Percentiles rank a stretch among this genome's conserved stretches.
These are phyloP conservation scores for Fusarium domesticum DNA, from an alignment of 2,329 filamentous ascomycete genomes.

Conservation along the genomic window DNA sequence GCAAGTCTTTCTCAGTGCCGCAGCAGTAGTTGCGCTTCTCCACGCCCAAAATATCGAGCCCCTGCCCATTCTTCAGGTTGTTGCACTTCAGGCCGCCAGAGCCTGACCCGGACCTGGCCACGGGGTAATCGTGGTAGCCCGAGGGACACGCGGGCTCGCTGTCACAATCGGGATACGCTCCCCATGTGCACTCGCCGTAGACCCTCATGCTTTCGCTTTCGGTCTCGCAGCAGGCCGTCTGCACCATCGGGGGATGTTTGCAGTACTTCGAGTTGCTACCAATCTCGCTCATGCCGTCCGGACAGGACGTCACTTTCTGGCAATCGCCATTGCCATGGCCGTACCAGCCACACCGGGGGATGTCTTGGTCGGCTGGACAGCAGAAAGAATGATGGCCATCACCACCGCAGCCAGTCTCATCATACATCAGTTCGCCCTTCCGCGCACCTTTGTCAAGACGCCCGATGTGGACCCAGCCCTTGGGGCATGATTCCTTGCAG, in stretches of 20 bases:
- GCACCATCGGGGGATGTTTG: slow-evolving; percentile 1
- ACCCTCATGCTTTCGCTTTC: slow-evolving; percentile 7
- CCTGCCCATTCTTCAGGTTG: neutral
- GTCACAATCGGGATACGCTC: slow-evolving; percentile 8
- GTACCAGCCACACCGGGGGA: slow-evolving; percentile 9
- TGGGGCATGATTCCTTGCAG: slow-evolving; percentile 10
- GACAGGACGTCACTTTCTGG: neutral
- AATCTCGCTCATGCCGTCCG: slow-evolving; percentile 6
- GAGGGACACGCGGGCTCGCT: slow-evolving; percentile 1
- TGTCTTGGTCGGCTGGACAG: slow-evolving; percentile 4
- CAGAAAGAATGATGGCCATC: slow-evolving; percentile 7
- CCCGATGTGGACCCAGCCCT: slow-evolving; percentile 6
- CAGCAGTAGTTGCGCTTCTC: slow-evolving; percentile 8
- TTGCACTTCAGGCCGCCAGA: slow-evolving; percentile 3
- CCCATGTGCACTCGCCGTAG: slow-evolving; percentile 8
- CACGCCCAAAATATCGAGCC: neutral
- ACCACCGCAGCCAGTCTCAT: slow-evolving; percentile 8
- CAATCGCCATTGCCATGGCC: slow-evolving; percentile 5
- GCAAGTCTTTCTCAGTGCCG: slow-evolving; percentile 2
- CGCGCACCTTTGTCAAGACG: slow-evolving; percentile 1
- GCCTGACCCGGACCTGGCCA: slow-evolving; percentile 1
- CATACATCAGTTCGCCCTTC: slow-evolving; percentile 8
- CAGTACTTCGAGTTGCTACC: slow-evolving; percentile 8
- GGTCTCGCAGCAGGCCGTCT: slow-evolving; percentile 10
- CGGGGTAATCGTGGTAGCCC: neutral